Evolutionary conservation across 2,329 filamentous ascomycete species (phyloP).

Genomic region (Parafenestella ontariensis): DNA sequence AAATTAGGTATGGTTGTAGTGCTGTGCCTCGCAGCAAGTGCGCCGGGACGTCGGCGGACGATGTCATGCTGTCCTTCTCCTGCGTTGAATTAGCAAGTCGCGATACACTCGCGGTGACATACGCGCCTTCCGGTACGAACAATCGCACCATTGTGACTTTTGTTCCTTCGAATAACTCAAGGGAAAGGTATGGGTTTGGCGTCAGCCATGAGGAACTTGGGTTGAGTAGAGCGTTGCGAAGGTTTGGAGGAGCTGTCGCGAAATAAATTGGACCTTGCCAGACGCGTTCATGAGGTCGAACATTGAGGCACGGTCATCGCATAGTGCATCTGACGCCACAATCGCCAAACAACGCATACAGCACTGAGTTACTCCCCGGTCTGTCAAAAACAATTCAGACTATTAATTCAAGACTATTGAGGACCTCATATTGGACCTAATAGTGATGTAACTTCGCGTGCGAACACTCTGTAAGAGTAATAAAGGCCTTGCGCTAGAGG

Average conservation of each 20-base stretch:
- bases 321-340: conserved; percentile 8
- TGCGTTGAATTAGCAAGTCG: conserved; percentile 12
- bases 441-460: no score
- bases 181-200: neutral
- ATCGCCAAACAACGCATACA: no score
- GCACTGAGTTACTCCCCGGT: no score
- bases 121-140: conserved; percentile 30
- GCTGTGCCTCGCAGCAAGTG: conserved; percentile 10
- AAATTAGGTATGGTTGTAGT: conserved; percentile 12
- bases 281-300: conserved; percentile 13
- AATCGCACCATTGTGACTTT: conserved; percentile 29
- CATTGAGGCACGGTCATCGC: conserved; percentile 10
- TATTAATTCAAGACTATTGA: no score
- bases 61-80: conserved; percentile 31
- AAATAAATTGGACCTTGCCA: neutral
- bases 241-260: neutral
- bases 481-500: no score
- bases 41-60: conserved; percentile 8
- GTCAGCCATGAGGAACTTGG: neutral
- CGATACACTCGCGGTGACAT: neutral
- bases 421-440: no score
- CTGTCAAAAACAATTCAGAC: no score
- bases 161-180: neutral
- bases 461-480: no score
- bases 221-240: neutral